Conservation (phyloP, 192 early-diverging fungal species). For the Backusella mclennaniae region DNA sequence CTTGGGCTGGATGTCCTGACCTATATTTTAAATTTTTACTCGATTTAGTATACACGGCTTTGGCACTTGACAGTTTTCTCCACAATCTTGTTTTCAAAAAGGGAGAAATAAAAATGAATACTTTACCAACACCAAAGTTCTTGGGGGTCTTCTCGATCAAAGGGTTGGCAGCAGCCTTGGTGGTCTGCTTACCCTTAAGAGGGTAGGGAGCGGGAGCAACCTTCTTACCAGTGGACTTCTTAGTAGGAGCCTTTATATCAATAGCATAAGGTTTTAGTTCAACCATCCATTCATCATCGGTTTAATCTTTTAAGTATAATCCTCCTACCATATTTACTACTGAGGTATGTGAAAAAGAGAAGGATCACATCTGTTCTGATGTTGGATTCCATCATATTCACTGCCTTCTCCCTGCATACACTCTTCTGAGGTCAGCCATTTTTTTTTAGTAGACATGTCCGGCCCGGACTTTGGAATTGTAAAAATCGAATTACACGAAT, state of each 20-base stretch:
- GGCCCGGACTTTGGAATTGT: not conserved
- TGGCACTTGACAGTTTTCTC: not conserved
- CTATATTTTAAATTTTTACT: not conserved
- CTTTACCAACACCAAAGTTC: conserved; percentile 89
- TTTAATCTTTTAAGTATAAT: too few species aligned
- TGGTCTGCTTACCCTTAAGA: conserved; percentile 66
- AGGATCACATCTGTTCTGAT: not conserved
- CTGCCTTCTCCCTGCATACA: not conserved
- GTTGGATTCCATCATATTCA: not conserved
- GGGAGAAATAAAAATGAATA: not conserved
- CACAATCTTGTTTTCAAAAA: not conserved
- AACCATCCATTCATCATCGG: not conserved
- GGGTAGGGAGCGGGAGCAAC: conserved; percentile 87
- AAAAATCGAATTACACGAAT: not conserved
- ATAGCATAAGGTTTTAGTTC: not conserved
- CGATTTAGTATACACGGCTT: not conserved
- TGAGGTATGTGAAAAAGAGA: conserved; percentile 3
- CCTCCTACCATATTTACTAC: not conserved
- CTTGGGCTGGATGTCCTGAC: too few species aligned
- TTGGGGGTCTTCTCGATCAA: conserved; percentile 92
- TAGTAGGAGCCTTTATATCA: conserved; percentile 33
- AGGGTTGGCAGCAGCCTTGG: conserved; percentile 78
- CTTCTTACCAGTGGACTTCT: conserved; percentile 81
- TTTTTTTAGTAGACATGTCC: not conserved
- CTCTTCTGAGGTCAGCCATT: not conserved